A percentile compares a stretch with the other conserved stretches of the same genome.
These are phyloP conservation scores for Apophysomyces ossiformis DNA, from an alignment of 371 early-diverging fungal genomes.

Conservation along the genomic window DNA sequence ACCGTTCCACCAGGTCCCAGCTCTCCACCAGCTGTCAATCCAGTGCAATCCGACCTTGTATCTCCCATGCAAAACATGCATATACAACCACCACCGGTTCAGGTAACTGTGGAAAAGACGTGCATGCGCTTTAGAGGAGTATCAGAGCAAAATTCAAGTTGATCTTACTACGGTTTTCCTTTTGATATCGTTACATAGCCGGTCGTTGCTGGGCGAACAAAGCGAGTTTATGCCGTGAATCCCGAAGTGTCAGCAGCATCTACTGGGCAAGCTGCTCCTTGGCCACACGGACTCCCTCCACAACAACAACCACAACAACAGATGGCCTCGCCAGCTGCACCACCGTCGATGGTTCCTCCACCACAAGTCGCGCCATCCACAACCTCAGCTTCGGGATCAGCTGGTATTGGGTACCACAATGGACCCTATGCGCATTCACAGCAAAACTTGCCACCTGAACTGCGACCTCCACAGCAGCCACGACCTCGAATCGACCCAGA, in stretches of 20 bases:
- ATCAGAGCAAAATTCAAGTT: neutral
- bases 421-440: conserved; percentile 37
- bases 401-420: conserved; percentile 43
- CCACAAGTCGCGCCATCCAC: conserved; percentile 15
- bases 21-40: conserved; percentile 8
- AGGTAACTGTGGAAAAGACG: neutral
- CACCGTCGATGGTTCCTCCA: conserved; percentile 11
- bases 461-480: conserved; percentile 51
- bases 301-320: conserved; percentile 22
- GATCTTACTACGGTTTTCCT: neutral
- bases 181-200: neutral
- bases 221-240: conserved; percentile 47
- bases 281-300: conserved; percentile 26
- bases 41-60: conserved; percentile 21
- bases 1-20: conserved; percentile 7
- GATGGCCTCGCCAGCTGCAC: neutral
- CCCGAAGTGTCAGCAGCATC: conserved; percentile 27
- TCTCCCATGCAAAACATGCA: conserved; percentile 44
- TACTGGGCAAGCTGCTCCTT: conserved; percentile 15
- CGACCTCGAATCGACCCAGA: conserved; percentile 89
- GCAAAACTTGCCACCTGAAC: conserved; percentile 43
- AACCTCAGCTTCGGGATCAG: conserved; percentile 27
- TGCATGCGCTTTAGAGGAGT: neutral
- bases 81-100: conserved; percentile 27
- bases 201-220: conserved; percentile 24